These are phyloP conservation scores for Metarhizium brunneum DNA, from an alignment of 2,329 filamentous ascomycete genomes.

Conservation along the genomic window DNA sequence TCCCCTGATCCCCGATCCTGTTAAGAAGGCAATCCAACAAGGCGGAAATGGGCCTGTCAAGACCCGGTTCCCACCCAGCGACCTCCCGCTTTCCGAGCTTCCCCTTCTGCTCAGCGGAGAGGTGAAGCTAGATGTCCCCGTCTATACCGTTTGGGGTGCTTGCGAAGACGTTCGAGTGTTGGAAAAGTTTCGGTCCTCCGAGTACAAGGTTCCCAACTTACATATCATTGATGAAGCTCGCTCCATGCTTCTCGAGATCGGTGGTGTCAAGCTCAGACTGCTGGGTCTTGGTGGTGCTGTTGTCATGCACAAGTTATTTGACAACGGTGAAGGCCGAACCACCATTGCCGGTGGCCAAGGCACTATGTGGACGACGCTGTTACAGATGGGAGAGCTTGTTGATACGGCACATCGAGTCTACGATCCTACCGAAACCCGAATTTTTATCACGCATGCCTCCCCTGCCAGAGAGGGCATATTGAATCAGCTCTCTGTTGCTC, in stretches of 20 bases:
- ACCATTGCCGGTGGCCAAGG: conserved; percentile 97
- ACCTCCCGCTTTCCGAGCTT: conserved; percentile 87
- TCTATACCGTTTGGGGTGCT: conserved; percentile 98
- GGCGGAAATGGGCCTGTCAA: conserved; percentile 72
- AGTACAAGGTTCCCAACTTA: conserved; percentile 96
- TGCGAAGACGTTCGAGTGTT: conserved; percentile 96
- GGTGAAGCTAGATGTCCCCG: conserved; percentile 86
- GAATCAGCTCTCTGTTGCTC: conserved; percentile 92
- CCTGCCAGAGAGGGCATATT: conserved; percentile 92
- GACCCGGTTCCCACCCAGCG: conserved; percentile 68
- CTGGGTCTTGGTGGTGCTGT: conserved; percentile 91
- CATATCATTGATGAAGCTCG: conserved; percentile 98
- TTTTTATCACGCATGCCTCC: conserved; percentile 95
- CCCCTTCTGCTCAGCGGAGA: conserved; percentile 80
- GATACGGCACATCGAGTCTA: conserved; percentile 98
- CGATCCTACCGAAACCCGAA: conserved; percentile 91
- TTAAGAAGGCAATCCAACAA: conserved; percentile 58
- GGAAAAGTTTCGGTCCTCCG: conserved; percentile 93
- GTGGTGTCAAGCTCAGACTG: conserved; percentile 89
- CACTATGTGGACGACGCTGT: conserved; percentile 97
- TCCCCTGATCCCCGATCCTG: conserved; percentile 73
- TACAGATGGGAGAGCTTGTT: conserved; percentile 97
- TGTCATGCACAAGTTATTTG: conserved; percentile 99
- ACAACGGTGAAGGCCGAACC: conserved; percentile 94
- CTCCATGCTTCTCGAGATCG: conserved; percentile 88